Base-by-base conservation (phyloP, 1,284 basidiomycete species). In the Flammula alnicola region DNA sequence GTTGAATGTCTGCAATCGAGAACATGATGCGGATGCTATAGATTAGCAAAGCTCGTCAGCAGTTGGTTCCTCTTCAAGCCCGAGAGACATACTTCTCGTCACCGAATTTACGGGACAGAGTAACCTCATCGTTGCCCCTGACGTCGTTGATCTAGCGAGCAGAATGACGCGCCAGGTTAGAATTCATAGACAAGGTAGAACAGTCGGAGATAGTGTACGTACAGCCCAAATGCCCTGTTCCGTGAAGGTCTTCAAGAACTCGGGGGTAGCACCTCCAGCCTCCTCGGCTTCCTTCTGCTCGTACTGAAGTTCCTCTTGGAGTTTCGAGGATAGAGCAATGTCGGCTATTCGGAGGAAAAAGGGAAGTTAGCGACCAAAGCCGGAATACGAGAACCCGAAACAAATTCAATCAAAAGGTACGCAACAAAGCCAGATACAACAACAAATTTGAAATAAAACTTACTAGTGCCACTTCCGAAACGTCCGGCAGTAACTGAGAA, bases 71-170 rank as follows among this genome's bases (percentile, higher is more conserved):
- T n/a, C n/a, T n/a, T n/a, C n/a, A n/a, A n/a, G n/a, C n/a, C n/a
- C n/a, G n/a, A n/a, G n/a, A n/a, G n/a, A 58, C 88, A 51, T 61
- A 95, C 93, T 75, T 81, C 74, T 99, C 95, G 65, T 93, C 94
- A 56, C 94, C 95, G 67, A 95, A 98, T 60, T 86, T 86, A 55
- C 95, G 84, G 25, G 75, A 77, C 26, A 99, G 72, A 16, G 80
- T 74, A 29, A 98, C 83, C 67, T 98, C 95, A 69, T 98, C 95
- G 38, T 83, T 80, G 26, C 88, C 91, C 5, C 75, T 59, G 23
- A 69, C 68, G 66, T 97, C 93, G 56, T 84, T 76, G 60, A 98
- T 81, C 83, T 93, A 32, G n/a, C n/a, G n/a, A n/a, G n/a, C n/a
- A n/a, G n/a, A n/a, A n/a, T n/a, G 14, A 38, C 11, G 17, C 1